Evolutionary conservation across 805 yeast species (phyloP), one percentile per base, ranked within the genome.

Genomic region (Metschnikowia koreensis): DNA sequence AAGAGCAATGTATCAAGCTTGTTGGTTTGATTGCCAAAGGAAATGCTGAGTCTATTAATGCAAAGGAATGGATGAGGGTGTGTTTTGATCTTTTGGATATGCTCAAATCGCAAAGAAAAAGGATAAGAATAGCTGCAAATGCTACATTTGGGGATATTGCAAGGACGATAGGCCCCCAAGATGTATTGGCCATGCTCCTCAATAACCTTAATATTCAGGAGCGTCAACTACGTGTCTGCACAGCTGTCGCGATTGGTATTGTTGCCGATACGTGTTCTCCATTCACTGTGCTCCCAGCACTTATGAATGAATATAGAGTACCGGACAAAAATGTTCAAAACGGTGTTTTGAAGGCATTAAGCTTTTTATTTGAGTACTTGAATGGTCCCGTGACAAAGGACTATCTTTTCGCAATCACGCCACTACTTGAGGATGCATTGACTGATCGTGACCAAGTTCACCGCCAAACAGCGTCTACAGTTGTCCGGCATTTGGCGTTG

Each of bases 231-330:
- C 85, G 99, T 64, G 97, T 94, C 8, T 93, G 97, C 66, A 90
- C 98, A 0, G 97, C 99, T 6, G 97, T 94, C 39, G 99, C 99
- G 0, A 89, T 94, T 58, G 99, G 96, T 37, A 91, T 94, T 59
- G 96, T 94, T 8, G 98, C 98, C 0, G 94, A 92, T 52, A 83
- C 87, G 0, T 94, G 98, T 67, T 82, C 89, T 0, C 97, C 98
- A 0, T 94, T 88, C 68, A 89, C 97, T 0, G 96, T 93, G 0
- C 68, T 94, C 8, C 99, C 99, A 0, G 96, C 97, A 0, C 72
- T 94, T 46, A 88, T 94, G 96, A 91, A 93, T 67, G 99, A 94
- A 67, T 94, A 93, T 66, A 77, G 96, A 49, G 86, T 89, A 2
- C 97, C 97, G 0, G 97, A 92, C 55, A 82, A 84, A 45, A 91